These are phyloP conservation scores for Aspergillus pseudoviridinutans DNA, from an alignment of 2,329 filamentous ascomycete species.

Conservation along the genomic window DNA sequence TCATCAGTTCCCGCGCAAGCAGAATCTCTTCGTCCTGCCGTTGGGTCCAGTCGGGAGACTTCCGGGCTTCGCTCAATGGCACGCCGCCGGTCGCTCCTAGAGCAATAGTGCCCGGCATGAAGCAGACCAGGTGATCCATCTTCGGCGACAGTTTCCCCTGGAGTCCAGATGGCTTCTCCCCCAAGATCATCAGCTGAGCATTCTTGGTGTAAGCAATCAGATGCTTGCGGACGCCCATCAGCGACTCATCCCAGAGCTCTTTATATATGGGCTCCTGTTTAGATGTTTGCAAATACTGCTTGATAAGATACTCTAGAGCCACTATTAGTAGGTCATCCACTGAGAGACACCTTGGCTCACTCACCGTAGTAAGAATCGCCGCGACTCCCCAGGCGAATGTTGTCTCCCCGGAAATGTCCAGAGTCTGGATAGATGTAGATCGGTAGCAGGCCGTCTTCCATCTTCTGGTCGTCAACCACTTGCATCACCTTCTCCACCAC, in stretches of 20 bases:
- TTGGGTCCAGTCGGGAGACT: constrained; percentile 67
- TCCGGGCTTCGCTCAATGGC: constrained; percentile 69
- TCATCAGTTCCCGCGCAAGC: constrained; percentile 84
- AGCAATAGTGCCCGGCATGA: constrained; percentile 94
- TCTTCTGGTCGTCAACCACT: constrained; percentile 77
- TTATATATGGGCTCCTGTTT: constrained; percentile 79
- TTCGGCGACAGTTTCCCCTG: constrained; percentile 67
- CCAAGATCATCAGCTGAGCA: constrained; percentile 81
- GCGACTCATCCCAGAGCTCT: constrained; percentile 87
- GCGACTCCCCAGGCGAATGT: constrained; percentile 87
- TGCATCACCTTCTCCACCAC: constrained; percentile 88
- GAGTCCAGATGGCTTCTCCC: constrained; percentile 75
- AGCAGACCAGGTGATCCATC: constrained; percentile 98
- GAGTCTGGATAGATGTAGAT: constrained; percentile 81
- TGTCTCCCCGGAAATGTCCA: constrained; percentile 74
- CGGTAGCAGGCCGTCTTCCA: constrained; percentile 77
- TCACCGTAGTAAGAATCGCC: constrained; percentile 89
- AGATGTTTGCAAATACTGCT: constrained; percentile 93
- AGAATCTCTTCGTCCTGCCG: constrained; percentile 82
- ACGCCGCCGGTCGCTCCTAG: constrained; percentile 78
- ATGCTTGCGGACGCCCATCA: constrained; percentile 84
- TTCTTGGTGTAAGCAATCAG: constrained; percentile 82
- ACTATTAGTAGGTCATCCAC: constrained; percentile 6
- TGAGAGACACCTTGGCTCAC: neutral
- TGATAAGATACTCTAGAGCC: constrained; percentile 79